Base-by-base conservation (phyloP, 1,139 yeast genomes). In the Pichia sp. region DNA sequence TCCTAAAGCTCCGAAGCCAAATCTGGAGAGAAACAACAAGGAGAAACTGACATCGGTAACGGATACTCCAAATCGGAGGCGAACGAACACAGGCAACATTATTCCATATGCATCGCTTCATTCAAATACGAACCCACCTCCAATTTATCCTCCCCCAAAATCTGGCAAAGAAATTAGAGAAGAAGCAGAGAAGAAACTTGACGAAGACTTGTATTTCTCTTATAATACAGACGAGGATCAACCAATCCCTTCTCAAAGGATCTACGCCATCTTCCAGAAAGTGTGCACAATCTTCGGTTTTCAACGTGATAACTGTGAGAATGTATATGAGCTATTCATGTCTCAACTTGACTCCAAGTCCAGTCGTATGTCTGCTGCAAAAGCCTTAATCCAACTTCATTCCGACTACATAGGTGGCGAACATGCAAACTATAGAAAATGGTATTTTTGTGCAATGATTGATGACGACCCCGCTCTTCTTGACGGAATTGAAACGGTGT, bases 381-480 rank as follows among this genome's bases (percentile, higher is more conserved):
- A 86, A 61, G 98, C 98, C 19, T 68, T 93, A 51, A 69, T 87
- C 44, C 79, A 94, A 34, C 72, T 93, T 49, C 99, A 93, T 58
- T 94, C 97, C 30, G 98, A 93, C 60, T 93, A 91, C 65, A 88
- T 91, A 53, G 97, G 97, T 29, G 97, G 97, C 36, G 83, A 82
- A 46, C 75, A 86, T 45, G 81, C 97, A 22, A 91, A 91, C 61
- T 91, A 83, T 63, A 74, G 84, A 53, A 88, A 84, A 58, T 91
- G 98, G 98, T 91, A 85, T 60, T 86, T 91, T 62, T 96, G 96
- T 22, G 87, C 96, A 29, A 91, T 82, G 62, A 62, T 86, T 44
- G 94, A 85, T 59, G 66, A 85, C 49, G 96, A 87, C 58, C 88
- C 82, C 44, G 81, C 80, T 35, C 67, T 83, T 44, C 37, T 45